These are phyloP conservation scores for Pythium biforme DNA, from an alignment of 352 stramenopile species.

Conservation along the genomic window DNA sequence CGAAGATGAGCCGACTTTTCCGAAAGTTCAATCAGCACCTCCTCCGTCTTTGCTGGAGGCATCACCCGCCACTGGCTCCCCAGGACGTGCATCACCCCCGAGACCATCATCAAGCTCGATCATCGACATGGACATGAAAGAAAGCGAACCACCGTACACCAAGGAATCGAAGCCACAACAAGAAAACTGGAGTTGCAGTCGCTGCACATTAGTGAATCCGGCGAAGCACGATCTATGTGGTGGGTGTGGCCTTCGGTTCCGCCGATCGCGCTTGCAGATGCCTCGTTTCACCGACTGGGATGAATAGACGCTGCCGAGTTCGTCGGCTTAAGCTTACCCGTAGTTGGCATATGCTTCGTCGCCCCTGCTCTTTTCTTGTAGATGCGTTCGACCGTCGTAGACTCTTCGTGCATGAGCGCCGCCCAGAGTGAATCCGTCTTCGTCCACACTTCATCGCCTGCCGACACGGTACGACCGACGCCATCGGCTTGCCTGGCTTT, in stretches of 20 bases:
- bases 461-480: not conserved
- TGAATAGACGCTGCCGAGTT: slow-evolving; percentile 27
- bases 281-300: slow-evolving; percentile 45
- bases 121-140: slow-evolving; percentile 49
- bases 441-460: slow-evolving; percentile 11
- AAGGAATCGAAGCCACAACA: slow-evolving; percentile 6
- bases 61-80: not conserved
- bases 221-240: slow-evolving; percentile 50
- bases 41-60: not conserved
- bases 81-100: not conserved
- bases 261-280: slow-evolving; percentile 48
- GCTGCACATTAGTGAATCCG: slow-evolving; percentile 79
- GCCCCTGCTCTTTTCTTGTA: slow-evolving; percentile 17
- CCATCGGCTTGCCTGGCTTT: not conserved
- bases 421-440: slow-evolving; percentile 36
- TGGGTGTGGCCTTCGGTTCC: slow-evolving; percentile 71
- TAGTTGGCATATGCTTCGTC: slow-evolving; percentile 1
- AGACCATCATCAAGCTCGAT: slow-evolving; percentile 4
- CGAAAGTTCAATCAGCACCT: not conserved
- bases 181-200: slow-evolving; percentile 60
- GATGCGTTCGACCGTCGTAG: slow-evolving; percentile 17
- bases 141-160: slow-evolving; percentile 31
- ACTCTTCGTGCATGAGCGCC: slow-evolving; percentile 28
- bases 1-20: slow-evolving; percentile 3
- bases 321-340: slow-evolving; percentile 11